A percentile compares a stretch with the other conserved stretches of the same genome.
Evolutionary conservation across 1,284 basidiomycete genomes (phyloP).

Genomic region (Ustilago bromivora): DNA sequence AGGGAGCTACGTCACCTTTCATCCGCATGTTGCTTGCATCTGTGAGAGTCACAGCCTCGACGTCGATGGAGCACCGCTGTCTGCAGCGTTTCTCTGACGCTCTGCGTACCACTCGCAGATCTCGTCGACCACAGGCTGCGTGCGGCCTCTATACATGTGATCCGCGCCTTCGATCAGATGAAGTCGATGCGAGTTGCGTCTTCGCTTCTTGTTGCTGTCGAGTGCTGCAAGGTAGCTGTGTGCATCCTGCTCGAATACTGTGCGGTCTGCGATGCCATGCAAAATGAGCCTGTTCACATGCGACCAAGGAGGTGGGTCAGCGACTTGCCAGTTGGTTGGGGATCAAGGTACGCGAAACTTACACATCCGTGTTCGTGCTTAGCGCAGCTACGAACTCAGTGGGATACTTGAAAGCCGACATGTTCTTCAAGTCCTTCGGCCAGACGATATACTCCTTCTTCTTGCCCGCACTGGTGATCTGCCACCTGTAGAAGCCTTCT

Average conservation of each 20-base stretch:
- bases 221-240: constrained; percentile 37
- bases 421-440: constrained; percentile 37
- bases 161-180: constrained; percentile 51
- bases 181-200: constrained; percentile 31
- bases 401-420: constrained; percentile 30
- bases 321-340: not conserved
- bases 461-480: constrained; percentile 50
- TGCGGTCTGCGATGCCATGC: constrained; percentile 47
- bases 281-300: constrained; percentile 29
- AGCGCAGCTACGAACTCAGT: constrained; percentile 15
- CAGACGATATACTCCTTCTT: constrained; percentile 35
- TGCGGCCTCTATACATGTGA: constrained; percentile 45
- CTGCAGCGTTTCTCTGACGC: not conserved
- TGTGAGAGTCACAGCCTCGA: constrained; percentile 18
- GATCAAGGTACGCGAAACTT: constrained; percentile 2
- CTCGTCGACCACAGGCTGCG: constrained; percentile 24
- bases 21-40: not conserved
- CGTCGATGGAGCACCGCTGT: not conserved
- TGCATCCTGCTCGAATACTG: constrained; percentile 39
- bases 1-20: too few species aligned
- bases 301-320: not conserved
- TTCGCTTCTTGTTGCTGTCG: constrained; percentile 8
- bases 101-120: constrained; percentile 32
- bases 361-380: constrained; percentile 32
- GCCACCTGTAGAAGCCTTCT: constrained; percentile 52